Evolutionary conservation across 75 land plant genomes (phyloP).

Genomic region (Pseudotsuga menziesii): DNA sequence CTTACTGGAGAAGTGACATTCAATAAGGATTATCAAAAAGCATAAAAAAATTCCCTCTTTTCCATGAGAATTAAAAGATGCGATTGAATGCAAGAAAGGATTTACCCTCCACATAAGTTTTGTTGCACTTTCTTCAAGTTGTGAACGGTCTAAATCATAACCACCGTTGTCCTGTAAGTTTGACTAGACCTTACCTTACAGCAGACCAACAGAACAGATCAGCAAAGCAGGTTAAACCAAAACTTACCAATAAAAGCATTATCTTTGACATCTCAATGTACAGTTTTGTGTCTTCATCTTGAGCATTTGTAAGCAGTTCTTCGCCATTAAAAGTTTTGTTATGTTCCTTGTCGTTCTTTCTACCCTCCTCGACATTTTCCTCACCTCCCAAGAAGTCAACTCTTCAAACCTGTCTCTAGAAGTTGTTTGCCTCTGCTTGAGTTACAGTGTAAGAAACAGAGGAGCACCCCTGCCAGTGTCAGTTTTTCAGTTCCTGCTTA

Average conservation of each 20-base stretch:
- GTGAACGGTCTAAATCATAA: conserved; percentile 27
- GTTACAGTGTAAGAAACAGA: background rate
- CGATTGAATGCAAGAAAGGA: background rate
- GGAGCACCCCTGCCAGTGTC: background rate
- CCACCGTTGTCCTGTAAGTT: background rate
- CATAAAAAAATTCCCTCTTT: background rate
- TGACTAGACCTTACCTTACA: background rate
- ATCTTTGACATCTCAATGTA: background rate
- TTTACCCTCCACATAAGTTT: conserved; percentile 54
- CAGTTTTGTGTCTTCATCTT: background rate
- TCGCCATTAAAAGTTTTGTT: background rate
- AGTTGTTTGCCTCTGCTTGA: background rate
- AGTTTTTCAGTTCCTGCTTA: background rate
- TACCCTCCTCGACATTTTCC: background rate
- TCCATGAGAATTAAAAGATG: background rate
- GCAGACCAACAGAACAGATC: background rate
- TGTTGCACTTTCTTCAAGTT: conserved; percentile 29
- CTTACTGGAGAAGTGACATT: background rate
- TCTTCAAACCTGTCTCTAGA: background rate
- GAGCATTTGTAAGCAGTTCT: background rate
- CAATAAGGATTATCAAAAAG: background rate
- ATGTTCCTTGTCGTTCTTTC: background rate
- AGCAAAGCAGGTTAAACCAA: background rate
- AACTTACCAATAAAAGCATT: background rate
- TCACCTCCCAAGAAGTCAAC: background rate